These are phyloP conservation scores for Straminergon stramineum DNA, from an alignment of 225 moss, liverwort and hornwort genomes.

Conservation along the genomic window DNA sequence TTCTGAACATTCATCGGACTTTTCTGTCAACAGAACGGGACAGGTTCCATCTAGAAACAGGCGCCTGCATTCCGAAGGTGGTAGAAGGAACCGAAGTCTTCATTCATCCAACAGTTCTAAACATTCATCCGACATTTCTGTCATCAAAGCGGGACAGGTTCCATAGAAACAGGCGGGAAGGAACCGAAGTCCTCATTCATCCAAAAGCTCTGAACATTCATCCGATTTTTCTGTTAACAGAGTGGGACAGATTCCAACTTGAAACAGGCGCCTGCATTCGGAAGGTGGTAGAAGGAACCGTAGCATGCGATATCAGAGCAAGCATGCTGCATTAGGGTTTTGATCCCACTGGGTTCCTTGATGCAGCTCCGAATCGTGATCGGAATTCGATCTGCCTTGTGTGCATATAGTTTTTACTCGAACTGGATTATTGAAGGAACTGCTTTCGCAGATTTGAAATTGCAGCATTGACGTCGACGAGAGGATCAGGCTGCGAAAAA, in stretches of 20 bases:
- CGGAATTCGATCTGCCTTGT: neutral
- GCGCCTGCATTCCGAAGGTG: neutral
- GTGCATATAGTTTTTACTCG: neutral
- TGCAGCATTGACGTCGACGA: neutral
- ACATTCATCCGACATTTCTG: no score
- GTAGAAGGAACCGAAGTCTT: neutral
- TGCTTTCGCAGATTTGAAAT: neutral
- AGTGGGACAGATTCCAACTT: no score
- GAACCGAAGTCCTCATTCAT: no score
- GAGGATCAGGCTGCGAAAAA: neutral
- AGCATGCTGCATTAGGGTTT: slow-evolving; percentile 4
- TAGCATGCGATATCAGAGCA: neutral
- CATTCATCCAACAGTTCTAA: no score
- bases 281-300: no score
- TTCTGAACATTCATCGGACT: neutral
- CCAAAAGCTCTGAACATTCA: no score
- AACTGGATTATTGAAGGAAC: neutral
- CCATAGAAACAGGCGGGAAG: no score
- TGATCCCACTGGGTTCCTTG: neutral
- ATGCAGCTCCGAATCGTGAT: neutral
- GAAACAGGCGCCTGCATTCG: no score
- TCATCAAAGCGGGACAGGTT: no score
- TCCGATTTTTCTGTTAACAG: no score
- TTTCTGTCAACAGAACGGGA: neutral
- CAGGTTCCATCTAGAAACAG: neutral